A percentile compares a stretch with the other conserved stretches of the same genome.
phyloP scores from a whole-genome alignment of 2,329 filamentous ascomycete genomes.

The Stemphylium vesicarium region DNA sequence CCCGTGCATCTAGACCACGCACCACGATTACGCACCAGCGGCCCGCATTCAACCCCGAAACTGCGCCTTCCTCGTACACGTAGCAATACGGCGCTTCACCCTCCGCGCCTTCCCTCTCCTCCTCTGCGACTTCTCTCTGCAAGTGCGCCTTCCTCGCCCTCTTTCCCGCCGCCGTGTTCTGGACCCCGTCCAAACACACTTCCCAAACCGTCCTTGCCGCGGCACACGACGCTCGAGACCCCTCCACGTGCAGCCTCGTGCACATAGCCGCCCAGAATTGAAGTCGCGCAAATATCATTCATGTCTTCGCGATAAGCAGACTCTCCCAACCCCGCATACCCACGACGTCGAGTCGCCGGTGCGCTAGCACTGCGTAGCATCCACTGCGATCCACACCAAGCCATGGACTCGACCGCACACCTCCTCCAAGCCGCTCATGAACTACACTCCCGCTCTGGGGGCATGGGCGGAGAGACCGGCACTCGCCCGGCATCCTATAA shows the following conservation, averaged over 20 bases:
- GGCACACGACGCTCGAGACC: constrained; percentile 7
- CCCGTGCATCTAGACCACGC: constrained; percentile 20
- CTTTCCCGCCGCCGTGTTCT: constrained; percentile 17
- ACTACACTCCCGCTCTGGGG: constrained; percentile 55
- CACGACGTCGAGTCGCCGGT: constrained; percentile 16
- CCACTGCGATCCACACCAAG: constrained; percentile 17
- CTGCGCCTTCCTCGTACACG: constrained; percentile 18
- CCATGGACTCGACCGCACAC: constrained; percentile 54
- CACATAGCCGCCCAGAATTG: neutral
- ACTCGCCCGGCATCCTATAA: constrained; percentile 72
- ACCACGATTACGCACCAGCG: constrained; percentile 18
- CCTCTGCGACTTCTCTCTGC: constrained; percentile 7
- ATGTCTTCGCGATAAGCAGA: constrained; percentile 23
- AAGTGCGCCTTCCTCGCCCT: constrained; percentile 9
- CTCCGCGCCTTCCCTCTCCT: neutral
- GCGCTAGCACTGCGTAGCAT: constrained; percentile 21
- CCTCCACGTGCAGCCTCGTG: constrained; percentile 17
- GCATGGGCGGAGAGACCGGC: constrained; percentile 34
- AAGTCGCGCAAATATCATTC: neutral
- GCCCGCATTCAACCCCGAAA: constrained; percentile 1
- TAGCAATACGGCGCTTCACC: neutral
- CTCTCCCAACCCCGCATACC: constrained; percentile 4
- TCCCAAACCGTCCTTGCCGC: constrained; percentile 24
- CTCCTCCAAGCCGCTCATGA: constrained; percentile 50
- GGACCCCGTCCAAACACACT: constrained; percentile 28